Evolutionary conservation across 2,329 filamentous ascomycete genomes (phyloP), one percentile per base, ranked within the genome.

Genomic region (Lizonia empirigonia): DNA sequence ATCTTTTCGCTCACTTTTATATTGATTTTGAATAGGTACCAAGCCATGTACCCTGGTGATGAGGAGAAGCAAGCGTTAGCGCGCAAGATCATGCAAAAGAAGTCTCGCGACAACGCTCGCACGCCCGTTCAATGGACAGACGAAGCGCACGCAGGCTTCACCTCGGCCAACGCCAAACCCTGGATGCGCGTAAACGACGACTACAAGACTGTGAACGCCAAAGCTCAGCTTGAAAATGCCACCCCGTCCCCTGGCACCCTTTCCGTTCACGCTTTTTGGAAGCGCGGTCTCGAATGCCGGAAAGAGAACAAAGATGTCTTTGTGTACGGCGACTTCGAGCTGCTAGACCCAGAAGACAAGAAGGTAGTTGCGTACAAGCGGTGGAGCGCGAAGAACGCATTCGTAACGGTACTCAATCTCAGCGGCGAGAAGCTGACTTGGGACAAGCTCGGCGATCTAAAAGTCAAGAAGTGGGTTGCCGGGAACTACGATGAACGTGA

Each of bases 51-150:
- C 54, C 65, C 69, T 10, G 53, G 56, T 30, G 23, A 70, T 38
- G 32, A 56, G 2, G 53, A 60, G 6, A 71, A 71, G 34, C 64
- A 70, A 38, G 53, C 55, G 7, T 40, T 64, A 9, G 69, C 63
- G 2, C 62, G 65, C 19, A 55, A 65, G 18, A 77, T 67, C 54
- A 74, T 88, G 59, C 80, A 84, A 51, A 75, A 78, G 53, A 81
- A 88, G 46, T 84, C 80, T n/a, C 77, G 86, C 33, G 86, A 90
- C 68, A 83, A 89, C 62, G 81, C 85, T 8, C 78, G 87, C 13
- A 81, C 83, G 4, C 87, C 87, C 0, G 83, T 90, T 74, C 86
- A 89, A 62, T 90, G 87, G 87, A 77, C 78, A 40, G 72, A 68
- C 1, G 71, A 74, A 0, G 62, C 76, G 1, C 80, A 86, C 56